A percentile compares a stretch with the other conserved stretches of the same genome.
phyloP scores from a whole-genome alignment of 164 flowering plant species.

The Piper longum region DNA sequence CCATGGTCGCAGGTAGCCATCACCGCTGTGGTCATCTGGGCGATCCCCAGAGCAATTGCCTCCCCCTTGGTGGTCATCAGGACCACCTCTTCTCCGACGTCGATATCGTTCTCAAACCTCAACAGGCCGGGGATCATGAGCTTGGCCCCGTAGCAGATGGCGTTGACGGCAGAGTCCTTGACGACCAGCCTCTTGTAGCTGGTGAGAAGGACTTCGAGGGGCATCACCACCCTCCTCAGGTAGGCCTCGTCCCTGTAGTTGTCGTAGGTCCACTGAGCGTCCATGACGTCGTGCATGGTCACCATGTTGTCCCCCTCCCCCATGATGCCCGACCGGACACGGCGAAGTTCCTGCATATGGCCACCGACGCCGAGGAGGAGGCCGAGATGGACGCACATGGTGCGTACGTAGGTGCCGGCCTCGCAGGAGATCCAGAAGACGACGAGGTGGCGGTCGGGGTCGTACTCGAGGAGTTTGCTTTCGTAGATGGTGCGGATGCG shows the following conservation, averaged over 20 bases:
- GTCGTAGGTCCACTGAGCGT: slow-evolving; percentile 66
- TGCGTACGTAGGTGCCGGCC: slow-evolving; percentile 75
- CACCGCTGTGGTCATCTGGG: slow-evolving; percentile 78
- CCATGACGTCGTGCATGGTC: slow-evolving; percentile 72
- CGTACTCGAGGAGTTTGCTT: slow-evolving; percentile 66
- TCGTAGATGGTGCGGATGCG: slow-evolving; percentile 63
- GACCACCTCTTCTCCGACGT: slow-evolving; percentile 61
- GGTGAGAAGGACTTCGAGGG: slow-evolving; percentile 52
- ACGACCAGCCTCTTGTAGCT: slow-evolving; percentile 74
- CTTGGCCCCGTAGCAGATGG: slow-evolving; percentile 76
- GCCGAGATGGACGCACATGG: slow-evolving; percentile 66
- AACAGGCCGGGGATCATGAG: slow-evolving; percentile 71
- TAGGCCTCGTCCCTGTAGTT: slow-evolving; percentile 52
- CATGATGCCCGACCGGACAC: slow-evolving; percentile 63
- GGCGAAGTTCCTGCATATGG: slow-evolving; percentile 74
- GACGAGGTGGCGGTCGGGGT: slow-evolving; percentile 51
- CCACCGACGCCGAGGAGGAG: slow-evolving; percentile 60
- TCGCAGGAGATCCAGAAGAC: slow-evolving; percentile 79
- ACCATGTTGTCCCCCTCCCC: slow-evolving; percentile 83
- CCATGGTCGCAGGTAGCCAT: slow-evolving; percentile 86
- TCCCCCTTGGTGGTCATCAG: slow-evolving; percentile 78
- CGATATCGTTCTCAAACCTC: slow-evolving; percentile 72
- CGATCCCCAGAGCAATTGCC: slow-evolving; percentile 67
- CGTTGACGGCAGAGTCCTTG: slow-evolving; percentile 80
- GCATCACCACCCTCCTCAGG: slow-evolving; percentile 60